Conservation (phyloP, 2,329 filamentous ascomycete genomes). For the Fusarium chlamydosporum region DNA sequence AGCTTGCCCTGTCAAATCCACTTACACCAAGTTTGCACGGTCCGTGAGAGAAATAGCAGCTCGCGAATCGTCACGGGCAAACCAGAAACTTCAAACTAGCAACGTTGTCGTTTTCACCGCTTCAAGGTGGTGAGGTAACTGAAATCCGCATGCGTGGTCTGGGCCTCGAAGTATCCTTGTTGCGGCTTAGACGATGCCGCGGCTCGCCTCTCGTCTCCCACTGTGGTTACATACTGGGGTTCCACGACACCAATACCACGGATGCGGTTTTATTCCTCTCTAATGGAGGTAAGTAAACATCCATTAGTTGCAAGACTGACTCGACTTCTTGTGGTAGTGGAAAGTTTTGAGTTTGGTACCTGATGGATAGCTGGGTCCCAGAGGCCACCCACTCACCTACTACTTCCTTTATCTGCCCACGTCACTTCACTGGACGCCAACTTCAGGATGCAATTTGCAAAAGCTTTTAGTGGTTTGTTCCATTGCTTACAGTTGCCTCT, state of each 20-base stretch:
- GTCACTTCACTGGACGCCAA: constrained; percentile 20
- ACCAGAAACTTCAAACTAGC: constrained; percentile 34
- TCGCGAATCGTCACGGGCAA: constrained; percentile 50
- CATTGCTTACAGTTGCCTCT: background rate
- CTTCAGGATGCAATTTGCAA: constrained; percentile 11
- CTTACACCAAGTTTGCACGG: constrained; percentile 21
- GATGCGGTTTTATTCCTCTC: constrained; percentile 13
- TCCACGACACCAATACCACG: constrained; percentile 30
- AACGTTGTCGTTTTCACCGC: constrained; percentile 48
- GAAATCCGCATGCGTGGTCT: constrained; percentile 26
- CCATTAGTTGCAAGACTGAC: background rate
- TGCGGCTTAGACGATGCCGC: constrained; percentile 27
- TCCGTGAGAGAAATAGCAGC: background rate
- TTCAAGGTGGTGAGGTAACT: constrained; percentile 44
- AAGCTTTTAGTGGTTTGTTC: background rate
- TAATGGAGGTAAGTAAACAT: background rate
- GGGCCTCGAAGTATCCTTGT: constrained; percentile 25
- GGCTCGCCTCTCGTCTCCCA: constrained; percentile 18
- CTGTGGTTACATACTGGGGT: constrained; percentile 24
- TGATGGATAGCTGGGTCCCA: constrained; percentile 7
- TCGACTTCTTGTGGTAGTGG: background rate
- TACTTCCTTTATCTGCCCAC: constrained; percentile 5
- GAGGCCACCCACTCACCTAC: background rate
- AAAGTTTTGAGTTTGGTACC: constrained; percentile 15
- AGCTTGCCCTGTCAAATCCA: constrained; percentile 25